A percentile compares a stretch with the other conserved stretches of the same genome.
Conservation (phyloP, 148 eudicot genomes). For the Rhododendron kiyosumense region DNA sequence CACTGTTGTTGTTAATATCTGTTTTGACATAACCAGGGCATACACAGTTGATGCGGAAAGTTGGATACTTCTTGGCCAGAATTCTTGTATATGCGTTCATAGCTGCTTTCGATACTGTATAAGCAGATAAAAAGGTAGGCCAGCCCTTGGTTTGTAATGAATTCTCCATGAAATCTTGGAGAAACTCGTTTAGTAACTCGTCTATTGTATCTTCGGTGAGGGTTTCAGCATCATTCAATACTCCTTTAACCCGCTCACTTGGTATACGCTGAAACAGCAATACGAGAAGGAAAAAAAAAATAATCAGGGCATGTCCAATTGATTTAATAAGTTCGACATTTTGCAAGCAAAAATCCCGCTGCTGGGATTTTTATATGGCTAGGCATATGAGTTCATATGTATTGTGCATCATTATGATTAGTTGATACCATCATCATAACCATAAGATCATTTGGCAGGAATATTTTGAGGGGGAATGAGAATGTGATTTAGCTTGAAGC, state of each 20-base stretch:
- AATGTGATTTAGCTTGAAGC: background rate
- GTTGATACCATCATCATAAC: background rate
- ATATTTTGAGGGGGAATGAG: background rate
- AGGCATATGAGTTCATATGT: background rate
- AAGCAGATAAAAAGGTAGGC: slow-evolving; percentile 12
- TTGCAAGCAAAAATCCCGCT: background rate
- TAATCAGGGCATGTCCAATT: background rate
- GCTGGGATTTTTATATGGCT: background rate
- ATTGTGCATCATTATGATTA: background rate
- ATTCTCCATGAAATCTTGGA: slow-evolving; percentile 22
- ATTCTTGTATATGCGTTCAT: slow-evolving; percentile 29
- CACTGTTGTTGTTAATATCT: slow-evolving; percentile 20
- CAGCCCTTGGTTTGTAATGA: slow-evolving; percentile 16
- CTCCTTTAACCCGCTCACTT: slow-evolving; percentile 23
- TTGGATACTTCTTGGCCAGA: slow-evolving; percentile 24
- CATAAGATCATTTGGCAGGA: background rate
- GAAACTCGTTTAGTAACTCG: slow-evolving; percentile 27
- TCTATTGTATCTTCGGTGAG: slow-evolving; percentile 46
- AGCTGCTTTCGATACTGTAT: slow-evolving; percentile 23
- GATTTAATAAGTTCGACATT: background rate
- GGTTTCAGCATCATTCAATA: slow-evolving; percentile 26
- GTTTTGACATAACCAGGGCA: slow-evolving; percentile 52
- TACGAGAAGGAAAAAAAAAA: background rate
- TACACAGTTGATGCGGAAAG: slow-evolving; percentile 29
- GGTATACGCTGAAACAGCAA: slow-evolving; percentile 14